Evolutionary conservation across 129 eudicot species (phyloP), one percentile per base, ranked within the genome.

Genomic region (Tagetes patula): DNA sequence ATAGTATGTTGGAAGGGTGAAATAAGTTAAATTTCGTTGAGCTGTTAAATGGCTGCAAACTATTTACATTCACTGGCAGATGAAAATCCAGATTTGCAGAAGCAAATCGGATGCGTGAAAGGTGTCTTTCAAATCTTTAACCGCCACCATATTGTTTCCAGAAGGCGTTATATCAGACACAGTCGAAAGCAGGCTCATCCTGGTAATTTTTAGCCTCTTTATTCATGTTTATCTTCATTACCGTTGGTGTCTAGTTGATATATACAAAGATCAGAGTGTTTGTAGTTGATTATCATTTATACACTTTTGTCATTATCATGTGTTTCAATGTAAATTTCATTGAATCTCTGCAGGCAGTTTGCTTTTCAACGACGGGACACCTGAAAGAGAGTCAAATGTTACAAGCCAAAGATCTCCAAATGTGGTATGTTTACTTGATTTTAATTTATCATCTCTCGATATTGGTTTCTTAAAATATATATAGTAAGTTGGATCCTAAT

Each of bases 71-170:
- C 96, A 56, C 56, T 87, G 73, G 84, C 90, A 41, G 96, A 92
- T 77, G 98, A 87, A 5, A 92, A 89, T 74, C 85, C 84, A 32
- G 95, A 92, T 80, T 84, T 92, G 77, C 83, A 80, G 70, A 89
- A 87, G 87, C 98, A 92, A 52, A 78, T 92, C 5, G 92, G 98
- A 78, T 92, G 95, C 70, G 81, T 84, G 86, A 85, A 85, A 27
- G 96, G 96, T 27, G 86, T 89, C 8, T 87, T 92, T 70, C 95
- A 92, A 33, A 65, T 92, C 70, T 89, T 92, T 53, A 95, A 89
- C 68, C 91, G 95, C 3, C 85, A 87, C 8, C 83, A 85, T 31
- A 70, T 87, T 1, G 53, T 86, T n/a, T 62, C 92, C 13, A 72
- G 87, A 65, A 84, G 84, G 81, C 87, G 85, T 31, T 48, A 77